Percentiles rank a stretch among this genome's conserved stretches.
These are phyloP conservation scores for Herpetomonas tarakana DNA, from an alignment of 208 protist species.

Conservation along the genomic window DNA sequence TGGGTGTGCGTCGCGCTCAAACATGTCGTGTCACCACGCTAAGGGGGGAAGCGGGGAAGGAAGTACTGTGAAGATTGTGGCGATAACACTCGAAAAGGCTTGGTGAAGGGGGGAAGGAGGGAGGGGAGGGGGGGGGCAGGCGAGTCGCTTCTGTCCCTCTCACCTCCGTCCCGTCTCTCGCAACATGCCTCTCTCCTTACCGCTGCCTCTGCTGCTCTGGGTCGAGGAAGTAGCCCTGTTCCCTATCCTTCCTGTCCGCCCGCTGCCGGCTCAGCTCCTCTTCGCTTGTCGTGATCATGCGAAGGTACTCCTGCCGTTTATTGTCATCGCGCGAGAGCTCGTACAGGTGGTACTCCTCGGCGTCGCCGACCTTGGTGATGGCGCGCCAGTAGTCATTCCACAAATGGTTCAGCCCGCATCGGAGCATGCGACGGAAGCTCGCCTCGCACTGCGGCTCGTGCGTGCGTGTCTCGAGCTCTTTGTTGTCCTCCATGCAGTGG, in stretches of 20 bases:
- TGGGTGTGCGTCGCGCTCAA: too few species aligned
- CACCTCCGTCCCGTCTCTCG: neutral
- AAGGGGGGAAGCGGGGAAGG: too few species aligned
- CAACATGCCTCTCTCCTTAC: neutral
- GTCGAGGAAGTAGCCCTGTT: constrained; percentile 33
- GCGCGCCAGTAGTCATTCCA: constrained; percentile 85
- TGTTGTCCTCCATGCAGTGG: constrained; percentile 52
- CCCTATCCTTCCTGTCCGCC: constrained; percentile 12
- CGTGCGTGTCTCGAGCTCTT: constrained; percentile 42
- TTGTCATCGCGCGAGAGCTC: constrained; percentile 75
- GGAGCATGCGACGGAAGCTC: constrained; percentile 51
- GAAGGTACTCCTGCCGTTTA: constrained; percentile 71
- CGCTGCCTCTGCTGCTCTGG: constrained; percentile 7
- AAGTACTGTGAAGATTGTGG: too few species aligned
- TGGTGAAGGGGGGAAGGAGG: too few species aligned
- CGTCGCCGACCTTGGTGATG: constrained; percentile 65
- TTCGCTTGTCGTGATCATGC: constrained; percentile 43
- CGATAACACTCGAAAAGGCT: too few species aligned
- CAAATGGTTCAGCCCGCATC: constrained; percentile 82
- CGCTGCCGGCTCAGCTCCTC: constrained; percentile 24
- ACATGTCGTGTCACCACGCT: too few species aligned
- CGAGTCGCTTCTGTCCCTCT: too few species aligned
- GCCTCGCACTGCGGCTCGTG: constrained; percentile 55
- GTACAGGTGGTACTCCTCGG: constrained; percentile 75
- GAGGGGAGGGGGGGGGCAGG: too few species aligned